These are phyloP conservation scores for Quercus parvula DNA, from an alignment of 306 rosid species.

Conservation along the genomic window DNA sequence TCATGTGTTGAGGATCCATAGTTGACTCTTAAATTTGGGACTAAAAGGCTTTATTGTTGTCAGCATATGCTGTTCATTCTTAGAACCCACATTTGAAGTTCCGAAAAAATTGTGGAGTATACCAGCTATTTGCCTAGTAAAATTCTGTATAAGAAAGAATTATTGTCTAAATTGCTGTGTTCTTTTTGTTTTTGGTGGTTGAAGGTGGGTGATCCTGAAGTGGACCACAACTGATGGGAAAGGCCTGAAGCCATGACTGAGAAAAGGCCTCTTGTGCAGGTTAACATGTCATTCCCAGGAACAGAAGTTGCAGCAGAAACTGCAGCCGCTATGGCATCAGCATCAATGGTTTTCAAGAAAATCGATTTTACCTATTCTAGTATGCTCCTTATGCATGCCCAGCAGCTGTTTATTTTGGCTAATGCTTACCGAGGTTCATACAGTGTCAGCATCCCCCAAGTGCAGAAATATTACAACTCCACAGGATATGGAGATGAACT, in stretches of 20 bases:
- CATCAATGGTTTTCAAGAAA: constrained; percentile 59
- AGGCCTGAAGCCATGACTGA: constrained; percentile 61
- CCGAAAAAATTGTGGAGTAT: too few relatives aligned
- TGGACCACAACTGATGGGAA: constrained; percentile 78
- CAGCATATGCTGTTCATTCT: too few relatives aligned
- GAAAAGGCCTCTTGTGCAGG: constrained; percentile 45
- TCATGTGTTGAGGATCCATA: too few relatives aligned
- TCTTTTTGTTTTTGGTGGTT: constrained; percentile 3
- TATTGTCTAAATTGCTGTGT: not conserved
- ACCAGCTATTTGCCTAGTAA: not conserved
- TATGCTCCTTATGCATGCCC: constrained; percentile 51
- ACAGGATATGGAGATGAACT: constrained; percentile 77
- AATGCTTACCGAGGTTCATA: constrained; percentile 61
- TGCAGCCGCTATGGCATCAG: constrained; percentile 71
- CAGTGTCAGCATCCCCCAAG: constrained; percentile 64
- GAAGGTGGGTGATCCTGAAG: constrained; percentile 69
- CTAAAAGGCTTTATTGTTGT: too few relatives aligned
- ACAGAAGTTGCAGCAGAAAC: constrained; percentile 80
- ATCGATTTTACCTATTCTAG: constrained; percentile 41
- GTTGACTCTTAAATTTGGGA: too few relatives aligned
- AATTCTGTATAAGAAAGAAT: not conserved
- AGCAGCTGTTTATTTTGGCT: constrained; percentile 57
- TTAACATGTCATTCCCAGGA: constrained; percentile 70
- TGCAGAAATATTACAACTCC: constrained; percentile 58
- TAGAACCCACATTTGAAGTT: too few relatives aligned